Percentiles rank a stretch among this genome's conserved stretches.
Evolutionary conservation across 2,329 filamentous ascomycete species (phyloP).

Genomic region (Cephalotrichum gorgonifer): DNA sequence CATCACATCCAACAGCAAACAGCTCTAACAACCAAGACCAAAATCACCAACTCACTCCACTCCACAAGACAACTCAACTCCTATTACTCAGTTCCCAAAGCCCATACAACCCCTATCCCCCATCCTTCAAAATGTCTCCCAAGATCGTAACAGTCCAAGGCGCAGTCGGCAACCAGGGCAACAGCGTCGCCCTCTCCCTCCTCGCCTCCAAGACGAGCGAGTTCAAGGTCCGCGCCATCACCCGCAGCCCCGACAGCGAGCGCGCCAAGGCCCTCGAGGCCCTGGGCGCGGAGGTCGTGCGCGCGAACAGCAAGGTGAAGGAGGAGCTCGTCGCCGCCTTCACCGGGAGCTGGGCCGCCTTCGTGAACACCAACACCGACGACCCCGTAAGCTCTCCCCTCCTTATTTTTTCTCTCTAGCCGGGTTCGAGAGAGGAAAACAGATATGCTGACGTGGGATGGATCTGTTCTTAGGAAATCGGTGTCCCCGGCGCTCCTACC

Average conservation of each 20-base stretch:
- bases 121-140: conserved; percentile 13
- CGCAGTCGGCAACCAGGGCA: conserved; percentile 36
- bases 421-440: background rate
- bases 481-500: conserved; percentile 14
- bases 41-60: background rate
- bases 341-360: conserved; percentile 36
- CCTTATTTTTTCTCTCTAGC: too few species aligned
- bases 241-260: conserved; percentile 27
- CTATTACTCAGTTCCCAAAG: too few species aligned
- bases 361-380: conserved; percentile 42
- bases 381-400: conserved; percentile 14
- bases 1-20: background rate
- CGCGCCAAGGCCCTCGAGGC: conserved; percentile 25
- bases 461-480: background rate
- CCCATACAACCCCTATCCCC: background rate
- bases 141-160: conserved; percentile 23
- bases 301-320: conserved; percentile 31
- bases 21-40: background rate
- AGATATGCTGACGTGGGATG: background rate
- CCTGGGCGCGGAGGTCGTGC: conserved; percentile 30
- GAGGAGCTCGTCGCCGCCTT: conserved; percentile 28
- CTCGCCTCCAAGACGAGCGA: conserved; percentile 20
- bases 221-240: conserved; percentile 34
- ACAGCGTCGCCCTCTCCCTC: conserved; percentile 34
- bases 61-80: background rate